phyloP scores from a whole-genome alignment of 2,329 filamentous ascomycete species.

The Fusarium duplospermum region DNA sequence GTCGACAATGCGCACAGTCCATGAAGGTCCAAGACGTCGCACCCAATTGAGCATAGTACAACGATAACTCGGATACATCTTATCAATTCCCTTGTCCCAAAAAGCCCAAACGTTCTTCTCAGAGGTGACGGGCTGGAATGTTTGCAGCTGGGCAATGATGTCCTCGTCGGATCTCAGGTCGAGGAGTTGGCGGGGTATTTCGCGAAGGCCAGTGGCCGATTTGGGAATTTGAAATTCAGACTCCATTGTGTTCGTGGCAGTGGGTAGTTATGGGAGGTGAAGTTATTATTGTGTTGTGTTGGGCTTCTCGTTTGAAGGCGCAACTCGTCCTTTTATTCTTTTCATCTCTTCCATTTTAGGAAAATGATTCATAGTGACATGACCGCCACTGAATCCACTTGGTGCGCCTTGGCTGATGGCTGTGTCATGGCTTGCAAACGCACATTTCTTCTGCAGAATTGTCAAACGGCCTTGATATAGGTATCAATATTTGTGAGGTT shows the following conservation, averaged over 20 bases:
- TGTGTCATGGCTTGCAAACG: background rate
- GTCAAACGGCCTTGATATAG: background rate
- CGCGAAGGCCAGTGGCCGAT: constrained; percentile 21
- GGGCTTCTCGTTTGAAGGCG: background rate
- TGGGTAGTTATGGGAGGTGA: too few relatives aligned
- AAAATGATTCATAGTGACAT: background rate
- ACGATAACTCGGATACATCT: constrained; percentile 52
- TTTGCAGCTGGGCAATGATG: constrained; percentile 45
- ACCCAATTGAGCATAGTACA: constrained; percentile 57
- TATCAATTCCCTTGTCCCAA: constrained; percentile 53
- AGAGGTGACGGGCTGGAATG: constrained; percentile 48
- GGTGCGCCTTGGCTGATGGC: background rate
- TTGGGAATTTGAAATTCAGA: constrained; percentile 6
- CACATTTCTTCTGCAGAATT: background rate
- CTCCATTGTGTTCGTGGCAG: constrained; percentile 5
- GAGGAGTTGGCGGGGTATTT: constrained; percentile 2
- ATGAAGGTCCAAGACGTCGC: constrained; percentile 52
- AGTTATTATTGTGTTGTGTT: background rate
- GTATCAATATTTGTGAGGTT: background rate
- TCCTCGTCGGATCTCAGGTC: constrained; percentile 47
- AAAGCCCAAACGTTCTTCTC: constrained; percentile 61
- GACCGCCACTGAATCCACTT: background rate
- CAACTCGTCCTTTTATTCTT: background rate
- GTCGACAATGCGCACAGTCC: constrained; percentile 56
- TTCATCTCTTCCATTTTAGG: background rate